Evolutionary conservation across 169 alveolate species (phyloP), one percentile per base, ranked within the genome.

Genomic region (Babesia microti): DNA sequence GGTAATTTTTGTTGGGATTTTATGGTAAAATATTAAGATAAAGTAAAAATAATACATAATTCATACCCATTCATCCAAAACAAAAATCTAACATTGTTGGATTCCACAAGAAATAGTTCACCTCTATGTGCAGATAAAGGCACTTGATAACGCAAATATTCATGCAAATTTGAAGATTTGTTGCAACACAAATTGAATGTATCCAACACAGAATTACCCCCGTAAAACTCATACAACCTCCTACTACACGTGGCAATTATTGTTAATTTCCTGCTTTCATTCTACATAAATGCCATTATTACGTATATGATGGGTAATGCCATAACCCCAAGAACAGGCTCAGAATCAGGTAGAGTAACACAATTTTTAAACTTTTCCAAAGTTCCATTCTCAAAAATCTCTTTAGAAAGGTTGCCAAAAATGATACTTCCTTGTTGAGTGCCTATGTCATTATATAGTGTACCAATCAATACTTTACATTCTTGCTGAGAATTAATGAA

Each of bases 81-180:
- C 1, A 65, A 32, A 32, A 45, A 69, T 42, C 70, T 65, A 6
- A 68, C 76, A 44, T 65, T 69, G 12, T 41, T 32, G n/a, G 54
- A 39, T 34, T 65, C 76, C 24, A 36, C 43, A 9, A 55, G 41
- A 32, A 65, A 14, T 1, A 65, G 15, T 21, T 65, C 65, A 4
- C 76, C 76, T 21, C 24, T 15, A 11, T 68, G 76, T 1, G 63
- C 76, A 4, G 65, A 68, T 19, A 65, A 47, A 1, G 76, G 76
- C 19, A 65, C 69, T 32, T 65, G 69, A 43, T 65, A 65, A 0
- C 69, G 23, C 35, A 54, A 17, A n/a, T n/a, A n/a, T n/a, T n/a
- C n/a, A n/a, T n/a, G n/a, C n/a, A n/a, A n/a, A n/a, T n/a, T n/a
- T n/a, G n/a, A n/a, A 12, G 50, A 29, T 7, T 26, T 14, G 6